These are phyloP conservation scores for Beta macrorhiza DNA, from an alignment of 179 eudicot species.

Conservation along the genomic window DNA sequence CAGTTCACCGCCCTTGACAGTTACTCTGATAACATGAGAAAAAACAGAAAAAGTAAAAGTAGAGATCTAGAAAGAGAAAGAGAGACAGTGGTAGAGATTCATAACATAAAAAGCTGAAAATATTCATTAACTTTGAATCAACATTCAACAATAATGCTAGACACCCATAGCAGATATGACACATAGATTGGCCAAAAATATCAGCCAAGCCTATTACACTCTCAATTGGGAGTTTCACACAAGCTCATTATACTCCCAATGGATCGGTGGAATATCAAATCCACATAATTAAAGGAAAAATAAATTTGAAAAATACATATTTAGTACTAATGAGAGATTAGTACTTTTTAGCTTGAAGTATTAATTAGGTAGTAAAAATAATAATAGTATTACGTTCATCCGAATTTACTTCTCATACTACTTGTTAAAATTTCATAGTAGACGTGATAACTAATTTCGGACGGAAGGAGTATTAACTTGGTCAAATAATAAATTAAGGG, in stretches of 20 bases:
- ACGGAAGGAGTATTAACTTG: not conserved
- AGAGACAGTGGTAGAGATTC: not conserved
- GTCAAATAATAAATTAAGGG: conserved; percentile 25
- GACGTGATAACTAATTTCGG: not conserved
- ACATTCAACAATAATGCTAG: not conserved
- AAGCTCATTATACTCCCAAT: not conserved
- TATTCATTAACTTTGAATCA: conserved; percentile 4
- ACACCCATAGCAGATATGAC: not conserved
- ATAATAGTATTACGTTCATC: not conserved
- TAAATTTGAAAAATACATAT: not conserved
- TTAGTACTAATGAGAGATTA: conserved; percentile 10
- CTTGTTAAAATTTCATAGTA: not conserved
- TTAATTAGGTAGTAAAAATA: not conserved
- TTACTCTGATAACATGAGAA: not conserved
- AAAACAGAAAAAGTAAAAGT: not conserved
- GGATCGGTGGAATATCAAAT: not conserved
- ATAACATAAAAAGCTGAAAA: not conserved
- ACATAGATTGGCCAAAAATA: not conserved
- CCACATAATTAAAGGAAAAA: not conserved
- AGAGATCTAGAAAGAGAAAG: not conserved
- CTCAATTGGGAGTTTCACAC: not conserved
- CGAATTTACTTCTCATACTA: not conserved
- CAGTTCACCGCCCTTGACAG: conserved; percentile 13
- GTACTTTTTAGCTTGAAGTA: not conserved
- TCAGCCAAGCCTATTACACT: not conserved